Base-by-base conservation (phyloP, 352 stramenopile genomes). In the Globisporangium yorkense region DNA sequence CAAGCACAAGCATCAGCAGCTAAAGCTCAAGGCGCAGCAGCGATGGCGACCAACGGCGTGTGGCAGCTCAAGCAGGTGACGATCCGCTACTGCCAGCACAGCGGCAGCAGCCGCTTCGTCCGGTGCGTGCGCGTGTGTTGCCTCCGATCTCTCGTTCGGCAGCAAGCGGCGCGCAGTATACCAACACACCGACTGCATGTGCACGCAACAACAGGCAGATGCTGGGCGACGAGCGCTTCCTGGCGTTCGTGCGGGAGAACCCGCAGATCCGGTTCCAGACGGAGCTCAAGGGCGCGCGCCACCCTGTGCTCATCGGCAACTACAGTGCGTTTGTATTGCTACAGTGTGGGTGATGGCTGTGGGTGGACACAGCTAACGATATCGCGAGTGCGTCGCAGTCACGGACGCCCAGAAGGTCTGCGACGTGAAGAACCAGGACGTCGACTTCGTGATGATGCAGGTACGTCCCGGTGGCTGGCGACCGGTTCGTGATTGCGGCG, bases 381-480 rank as follows among this genome's bases (percentile, higher is more conserved):
- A 51, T 18, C 35, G 10, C 12, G 35, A 3, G 12, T 15, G 9
- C 41, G 39, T 41, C 59, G 24, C 47, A 94, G 84, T 95, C 70
- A 92, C 81, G 58, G 76, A 83, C 56, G 60, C 89, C 60, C 79
- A 68, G 49, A 95, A 95, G 69, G 86, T 95, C 16, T 77, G 77
- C 56, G 86, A 95, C 57, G 77, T 95, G 40, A 95, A 95, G 78
- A 95, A 95, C 77, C 74, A 93, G 72, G 81, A 95, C 18, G 80
- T 92, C 48, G 60, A 74, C 37, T 89, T 90, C 51, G 85, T 95
- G 45, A 61, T 95, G 67, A 77, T 72, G 63, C 84, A 91, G 81
- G 83, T 93, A 49, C 61, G 69, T n/a, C 13, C 5, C n/a, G 49
- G 5, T 43, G 13, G 43, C 6, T 27, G 20, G n/a, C 18, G 20